Percentiles rank a stretch among this genome's conserved stretches.
These are phyloP conservation scores for Aeschynomene evenia DNA, from an alignment of 306 rosid species.

Conservation along the genomic window DNA sequence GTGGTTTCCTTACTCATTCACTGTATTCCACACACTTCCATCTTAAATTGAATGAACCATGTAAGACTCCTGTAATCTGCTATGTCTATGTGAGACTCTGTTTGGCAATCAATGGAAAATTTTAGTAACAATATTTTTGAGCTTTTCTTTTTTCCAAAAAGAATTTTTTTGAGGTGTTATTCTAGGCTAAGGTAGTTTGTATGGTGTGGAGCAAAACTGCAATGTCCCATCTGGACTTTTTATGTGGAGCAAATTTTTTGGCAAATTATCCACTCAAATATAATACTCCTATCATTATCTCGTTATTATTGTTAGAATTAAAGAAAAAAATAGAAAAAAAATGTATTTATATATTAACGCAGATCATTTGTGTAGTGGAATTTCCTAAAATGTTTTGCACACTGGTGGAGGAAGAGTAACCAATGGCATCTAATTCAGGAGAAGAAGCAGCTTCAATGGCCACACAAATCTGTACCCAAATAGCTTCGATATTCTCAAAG, in stretches of 20 bases:
- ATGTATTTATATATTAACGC: neutral
- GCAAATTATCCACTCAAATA: neutral
- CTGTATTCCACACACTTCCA: neutral
- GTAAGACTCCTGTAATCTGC: constrained; percentile 16
- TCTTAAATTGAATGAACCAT: constrained; percentile 4
- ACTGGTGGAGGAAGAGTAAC: neutral
- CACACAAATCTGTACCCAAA: constrained; percentile 61
- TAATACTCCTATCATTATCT: neutral
- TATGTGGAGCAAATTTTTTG: neutral
- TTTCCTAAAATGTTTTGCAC: neutral
- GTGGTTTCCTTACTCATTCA: constrained; percentile 23
- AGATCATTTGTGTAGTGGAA: neutral
- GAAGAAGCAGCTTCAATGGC: constrained; percentile 51
- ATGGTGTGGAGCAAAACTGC: neutral
- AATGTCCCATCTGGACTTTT: neutral
- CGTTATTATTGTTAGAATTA: too few species aligned
- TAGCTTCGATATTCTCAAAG: constrained; percentile 65
- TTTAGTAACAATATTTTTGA: neutral
- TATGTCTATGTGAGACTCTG: neutral
- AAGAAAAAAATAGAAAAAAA: neutral
- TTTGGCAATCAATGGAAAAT: neutral
- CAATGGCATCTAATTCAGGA: constrained; percentile 20
- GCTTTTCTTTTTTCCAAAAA: neutral
- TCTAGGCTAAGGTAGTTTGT: too few species aligned
- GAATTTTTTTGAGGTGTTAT: neutral